phyloP scores from a whole-genome alignment of 2,329 filamentous ascomycete genomes.

The Stagonosporopsis rhizophila region DNA sequence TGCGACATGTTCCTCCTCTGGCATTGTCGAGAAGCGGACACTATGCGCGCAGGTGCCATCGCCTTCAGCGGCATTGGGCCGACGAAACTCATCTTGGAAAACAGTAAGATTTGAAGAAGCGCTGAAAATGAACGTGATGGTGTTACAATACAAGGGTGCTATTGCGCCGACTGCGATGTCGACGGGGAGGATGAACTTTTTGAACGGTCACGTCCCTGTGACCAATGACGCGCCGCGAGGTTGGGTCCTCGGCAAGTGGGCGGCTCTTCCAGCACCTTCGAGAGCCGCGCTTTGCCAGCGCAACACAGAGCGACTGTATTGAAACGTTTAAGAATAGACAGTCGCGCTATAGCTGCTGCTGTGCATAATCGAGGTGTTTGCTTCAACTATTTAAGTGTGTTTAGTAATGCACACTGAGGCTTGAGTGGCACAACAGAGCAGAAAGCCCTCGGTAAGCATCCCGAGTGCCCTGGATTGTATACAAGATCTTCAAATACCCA shows the following conservation, averaged over 20 bases:
- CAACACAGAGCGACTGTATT: neutral
- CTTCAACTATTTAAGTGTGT: neutral
- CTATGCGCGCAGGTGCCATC: constrained; percentile 42
- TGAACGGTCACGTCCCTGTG: constrained; percentile 1
- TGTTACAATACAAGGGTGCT: constrained; percentile 9
- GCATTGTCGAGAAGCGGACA: constrained; percentile 39
- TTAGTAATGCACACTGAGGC: neutral
- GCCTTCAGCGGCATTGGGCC: constrained; percentile 45
- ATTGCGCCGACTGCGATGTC: constrained; percentile 8
- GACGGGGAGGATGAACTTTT: constrained; percentile 21
- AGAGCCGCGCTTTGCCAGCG: constrained; percentile 9
- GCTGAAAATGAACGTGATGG: constrained; percentile 25
- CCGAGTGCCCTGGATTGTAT: neutral
- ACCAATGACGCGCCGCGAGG: constrained; percentile 30
- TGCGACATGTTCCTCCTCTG: constrained; percentile 42
- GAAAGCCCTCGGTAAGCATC: constrained; percentile 5
- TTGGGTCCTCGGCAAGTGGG: constrained; percentile 26
- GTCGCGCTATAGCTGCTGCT: neutral
- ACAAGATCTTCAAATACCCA: neutral
- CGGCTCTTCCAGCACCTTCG: constrained; percentile 38
- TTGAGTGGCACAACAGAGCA: constrained; percentile 1
- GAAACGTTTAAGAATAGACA: no score
- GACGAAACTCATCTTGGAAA: constrained; percentile 44
- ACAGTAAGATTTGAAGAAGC: neutral
- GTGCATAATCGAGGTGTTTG: neutral